These are phyloP conservation scores for Rhodotorula kratochvilovae DNA, from an alignment of 768 basidiomycete species.

Conservation along the genomic window DNA sequence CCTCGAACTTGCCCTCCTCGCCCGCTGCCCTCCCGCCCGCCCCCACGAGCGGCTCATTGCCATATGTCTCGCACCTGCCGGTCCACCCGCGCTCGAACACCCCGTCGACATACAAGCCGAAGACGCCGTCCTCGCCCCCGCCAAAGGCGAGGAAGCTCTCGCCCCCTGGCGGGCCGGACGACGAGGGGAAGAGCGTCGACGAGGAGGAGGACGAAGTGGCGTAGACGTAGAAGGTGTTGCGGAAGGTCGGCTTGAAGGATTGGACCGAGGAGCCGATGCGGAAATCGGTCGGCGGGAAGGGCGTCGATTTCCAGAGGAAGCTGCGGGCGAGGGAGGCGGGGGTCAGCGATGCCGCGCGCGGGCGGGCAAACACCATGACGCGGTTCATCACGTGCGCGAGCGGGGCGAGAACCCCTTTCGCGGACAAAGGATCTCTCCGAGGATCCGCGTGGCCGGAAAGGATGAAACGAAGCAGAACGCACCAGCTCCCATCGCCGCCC, in stretches of 20 bases:
- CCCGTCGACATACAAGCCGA: constrained; percentile 81
- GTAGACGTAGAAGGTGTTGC: constrained; percentile 81
- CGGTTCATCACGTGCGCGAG: too few relatives aligned
- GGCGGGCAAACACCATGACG: too few relatives aligned
- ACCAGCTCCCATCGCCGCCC: constrained; percentile 88
- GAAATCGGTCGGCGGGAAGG: constrained; percentile 34
- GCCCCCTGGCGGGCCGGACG: not conserved
- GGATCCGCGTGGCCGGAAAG: too few relatives aligned
- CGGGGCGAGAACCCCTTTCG: too few relatives aligned
- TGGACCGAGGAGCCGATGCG: constrained; percentile 50
- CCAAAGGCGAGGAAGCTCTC: constrained; percentile 19
- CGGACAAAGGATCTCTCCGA: too few relatives aligned
- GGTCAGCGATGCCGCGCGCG: not conserved
- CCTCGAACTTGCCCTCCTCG: constrained; percentile 68
- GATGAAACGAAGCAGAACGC: constrained; percentile 8
- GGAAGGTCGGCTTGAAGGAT: constrained; percentile 77
- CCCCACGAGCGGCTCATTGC: constrained; percentile 56
- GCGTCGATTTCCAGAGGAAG: constrained; percentile 63
- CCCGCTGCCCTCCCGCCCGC: constrained; percentile 46
- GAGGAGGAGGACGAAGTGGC: constrained; percentile 61
- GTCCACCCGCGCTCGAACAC: constrained; percentile 77
- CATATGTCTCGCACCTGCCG: constrained; percentile 77
- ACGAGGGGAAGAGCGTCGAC: constrained; percentile 51
- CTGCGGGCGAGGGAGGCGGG: constrained; percentile 47
- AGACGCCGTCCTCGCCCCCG: constrained; percentile 66